Conservation (phyloP, 768 basidiomycete species). For the Tricholoma matsutake region DNA sequence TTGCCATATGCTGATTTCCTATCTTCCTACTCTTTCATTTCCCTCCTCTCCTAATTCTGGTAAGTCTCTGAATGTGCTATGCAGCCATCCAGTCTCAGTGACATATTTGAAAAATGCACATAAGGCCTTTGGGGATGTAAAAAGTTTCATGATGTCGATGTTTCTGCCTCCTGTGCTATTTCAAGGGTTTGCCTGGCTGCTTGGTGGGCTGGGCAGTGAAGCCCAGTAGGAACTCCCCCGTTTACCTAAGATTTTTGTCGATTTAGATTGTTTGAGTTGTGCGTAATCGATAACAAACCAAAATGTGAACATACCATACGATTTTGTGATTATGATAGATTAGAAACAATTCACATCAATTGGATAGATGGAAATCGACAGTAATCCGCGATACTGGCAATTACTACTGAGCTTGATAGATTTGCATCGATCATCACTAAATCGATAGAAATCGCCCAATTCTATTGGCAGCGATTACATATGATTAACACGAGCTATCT, state of each 20-base stretch:
- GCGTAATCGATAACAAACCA: not conserved
- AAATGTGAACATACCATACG: not conserved
- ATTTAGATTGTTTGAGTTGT: not conserved
- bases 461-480: not conserved
- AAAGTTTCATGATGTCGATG: no score
- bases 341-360: not conserved
- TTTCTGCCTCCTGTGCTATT: no score
- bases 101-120: no score
- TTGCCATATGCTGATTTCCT: no score
- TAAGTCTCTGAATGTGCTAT: no score
- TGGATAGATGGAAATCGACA: not conserved
- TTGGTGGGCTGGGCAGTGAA: no score
- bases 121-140: no score
- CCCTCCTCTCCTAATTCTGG: no score
- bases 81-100: no score
- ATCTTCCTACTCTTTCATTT: no score
- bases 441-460: not conserved
- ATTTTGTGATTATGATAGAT: not conserved
- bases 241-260: not conserved
- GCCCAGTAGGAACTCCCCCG: not conserved
- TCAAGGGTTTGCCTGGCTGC: no score
- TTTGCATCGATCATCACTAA: not conserved
- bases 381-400: not conserved
- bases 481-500: not conserved
- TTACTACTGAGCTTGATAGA: not conserved